phyloP scores from a whole-genome alignment of 2,329 filamentous ascomycete species.

The Cercospora sp. region DNA sequence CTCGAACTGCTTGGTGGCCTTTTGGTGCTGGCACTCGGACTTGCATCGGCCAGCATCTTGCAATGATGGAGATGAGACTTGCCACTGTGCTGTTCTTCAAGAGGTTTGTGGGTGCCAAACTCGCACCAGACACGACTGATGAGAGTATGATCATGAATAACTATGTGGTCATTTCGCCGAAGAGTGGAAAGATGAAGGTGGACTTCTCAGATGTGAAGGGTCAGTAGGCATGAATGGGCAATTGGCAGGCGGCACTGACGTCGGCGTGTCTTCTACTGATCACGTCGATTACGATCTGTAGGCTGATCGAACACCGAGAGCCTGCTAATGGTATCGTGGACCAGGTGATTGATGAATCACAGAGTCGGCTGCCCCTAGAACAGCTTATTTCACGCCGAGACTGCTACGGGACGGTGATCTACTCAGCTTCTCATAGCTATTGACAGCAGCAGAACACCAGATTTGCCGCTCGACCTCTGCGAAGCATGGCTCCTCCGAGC shows the following conservation, averaged over 20 bases:
- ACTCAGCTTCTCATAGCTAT: too few relatives aligned
- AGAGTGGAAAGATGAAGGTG: constrained; percentile 2
- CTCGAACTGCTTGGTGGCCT: constrained; percentile 30
- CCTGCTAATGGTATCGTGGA: too few relatives aligned
- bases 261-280: neutral
- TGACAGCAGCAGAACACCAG: too few relatives aligned
- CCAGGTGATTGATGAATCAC: neutral
- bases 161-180: constrained; percentile 34
- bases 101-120: constrained; percentile 24
- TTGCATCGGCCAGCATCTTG: constrained; percentile 36
- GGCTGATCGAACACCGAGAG: neutral
- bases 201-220: neutral
- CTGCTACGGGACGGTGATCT: too few relatives aligned
- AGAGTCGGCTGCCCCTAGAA: too few relatives aligned
- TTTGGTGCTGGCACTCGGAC: constrained; percentile 33
- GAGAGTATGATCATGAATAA: constrained; percentile 35
- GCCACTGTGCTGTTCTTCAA: constrained; percentile 32
- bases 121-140: constrained; percentile 29
- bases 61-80: constrained; percentile 34
- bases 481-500: too few relatives aligned
- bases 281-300: neutral
- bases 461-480: too few relatives aligned
- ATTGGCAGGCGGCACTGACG: neutral
- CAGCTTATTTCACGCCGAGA: neutral
- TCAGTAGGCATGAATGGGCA: neutral